Base-by-base conservation (phyloP, 352 stramenopile species). In the Peronospora farinosa region DNA sequence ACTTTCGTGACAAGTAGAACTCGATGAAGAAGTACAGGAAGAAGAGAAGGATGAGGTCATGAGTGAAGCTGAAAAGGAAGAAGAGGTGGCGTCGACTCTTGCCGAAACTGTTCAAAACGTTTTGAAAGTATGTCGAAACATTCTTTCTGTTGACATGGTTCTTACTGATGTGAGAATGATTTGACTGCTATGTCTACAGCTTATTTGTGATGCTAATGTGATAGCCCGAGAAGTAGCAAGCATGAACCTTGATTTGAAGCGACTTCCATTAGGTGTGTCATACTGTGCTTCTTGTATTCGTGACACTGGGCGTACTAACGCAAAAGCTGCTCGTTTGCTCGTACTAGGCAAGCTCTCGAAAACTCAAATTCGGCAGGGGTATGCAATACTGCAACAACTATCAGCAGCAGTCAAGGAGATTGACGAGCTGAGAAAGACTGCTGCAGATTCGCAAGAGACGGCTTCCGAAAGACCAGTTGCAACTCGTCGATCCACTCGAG, bases 331-430 rank as follows among this genome's bases (percentile, higher is more conserved):
- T 21, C 19, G 19, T 21, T 21, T 21, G 19, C 3, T 10, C 5
- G 11, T 9, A 1, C 3, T 13, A 74, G 61, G 61, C 5, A 69
- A 64, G 37, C 47, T 84, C 5, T 84, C 76, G 0, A 81, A 82
- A 42, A 21, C 67, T 10, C 73, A 87, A 48, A 84, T 87, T 50
- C 74, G 69, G 2, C 71, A 78, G 40, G 76, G 73, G 3, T 85
- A 85, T 43, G 36, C 54, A 2, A 69, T 84, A 27, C 31, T 87
- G 28, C 67, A 87, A 47, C 54, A 63, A 36, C 57, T 87, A 31
- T 76, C 73, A 1, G 47, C 47, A 27, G 56, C 45, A 3, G 36
- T 87, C 16, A 55, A 77, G 17, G 64, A 75, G 38, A 70, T 84
- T 5, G 48, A 54, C 1, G 45, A 65, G 25, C 38, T 84, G 1